phyloP scores from a whole-genome alignment of 768 basidiomycete species.

The Saitozyma podzolica region DNA sequence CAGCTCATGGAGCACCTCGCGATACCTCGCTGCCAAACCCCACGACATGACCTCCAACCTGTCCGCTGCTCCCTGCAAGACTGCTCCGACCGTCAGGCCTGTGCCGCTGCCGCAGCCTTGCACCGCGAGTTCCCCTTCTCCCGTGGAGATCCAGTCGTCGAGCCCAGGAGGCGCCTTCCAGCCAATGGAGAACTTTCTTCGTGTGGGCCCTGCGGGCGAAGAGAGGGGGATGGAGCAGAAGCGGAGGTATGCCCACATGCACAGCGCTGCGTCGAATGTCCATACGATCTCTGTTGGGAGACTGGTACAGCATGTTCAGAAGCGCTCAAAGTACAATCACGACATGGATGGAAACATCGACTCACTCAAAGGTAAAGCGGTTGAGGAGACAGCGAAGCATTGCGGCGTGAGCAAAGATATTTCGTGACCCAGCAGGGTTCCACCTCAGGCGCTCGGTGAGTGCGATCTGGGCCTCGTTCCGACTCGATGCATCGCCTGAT shows the following conservation, averaged over 20 bases:
- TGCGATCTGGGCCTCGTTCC: constrained; percentile 1
- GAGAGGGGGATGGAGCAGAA: not conserved
- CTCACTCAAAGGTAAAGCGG: constrained; percentile 21
- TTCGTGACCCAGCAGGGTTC: constrained; percentile 3
- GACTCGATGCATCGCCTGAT: constrained; percentile 1
- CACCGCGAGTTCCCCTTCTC: constrained; percentile 2
- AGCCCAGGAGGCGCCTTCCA: not conserved
- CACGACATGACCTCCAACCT: constrained; percentile 14
- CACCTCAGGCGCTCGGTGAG: not conserved
- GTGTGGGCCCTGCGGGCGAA: constrained; percentile 3
- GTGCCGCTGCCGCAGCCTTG: constrained; percentile 5
- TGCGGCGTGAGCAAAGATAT: constrained; percentile 19
- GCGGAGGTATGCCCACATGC: constrained; percentile 15
- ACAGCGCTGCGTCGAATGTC: constrained; percentile 19
- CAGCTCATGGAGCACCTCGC: no score
- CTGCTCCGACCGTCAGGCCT: not conserved
- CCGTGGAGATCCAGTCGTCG: no score
- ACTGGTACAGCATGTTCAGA: constrained; percentile 1
- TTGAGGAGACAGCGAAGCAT: constrained; percentile 15
- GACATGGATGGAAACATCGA: not conserved
- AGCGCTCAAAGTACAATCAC: constrained; percentile 7
- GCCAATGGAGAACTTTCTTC: constrained; percentile 5
- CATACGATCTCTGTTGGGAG: constrained; percentile 18
- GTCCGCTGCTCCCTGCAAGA: not conserved
- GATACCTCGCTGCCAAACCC: constrained; percentile 10